Base-by-base conservation (phyloP, 2,329 filamentous ascomycete genomes). In the Monosporascus sp. region DNA sequence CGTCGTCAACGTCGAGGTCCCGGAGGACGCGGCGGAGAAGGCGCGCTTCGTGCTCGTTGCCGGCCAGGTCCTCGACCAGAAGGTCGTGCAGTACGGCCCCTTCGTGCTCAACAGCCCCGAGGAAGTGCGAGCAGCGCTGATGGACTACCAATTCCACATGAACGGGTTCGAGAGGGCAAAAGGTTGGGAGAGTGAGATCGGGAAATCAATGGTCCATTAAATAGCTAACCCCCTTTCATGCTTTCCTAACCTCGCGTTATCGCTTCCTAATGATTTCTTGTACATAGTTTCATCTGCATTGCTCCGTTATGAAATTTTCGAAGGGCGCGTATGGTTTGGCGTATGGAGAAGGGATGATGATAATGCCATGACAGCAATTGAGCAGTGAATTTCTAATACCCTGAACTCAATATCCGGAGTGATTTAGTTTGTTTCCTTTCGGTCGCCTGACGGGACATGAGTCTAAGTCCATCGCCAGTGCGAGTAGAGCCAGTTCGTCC, bases 101-200 rank as follows among this genome's bases (percentile, higher is more conserved):
- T 89, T 89, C 64, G 86, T 89, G 7, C 68, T 87, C 51, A 86
- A 74, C 52, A 78, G 76, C 18, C 74, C 83, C 57, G 81, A 84
- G 53, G 79, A 85, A 58, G 81, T 88, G 7, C 80, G 85, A 55
- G 79, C 88, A 70, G 84, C 86, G 1, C 77, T 89, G 71, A 71
- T 81, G 55, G 86, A 89, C 65, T 89, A 80, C 63, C 82, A 85
- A 65, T 81, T 74, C 37, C 74, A 79, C 45, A 75, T 77, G 24
- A 89, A 89, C 70, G 86, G 86, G 1, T 89, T 89, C 63, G 86
- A 89, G 71, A 75, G 85, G 55, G 85, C 85, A 1, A 77, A 79
- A 56, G 80, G 81, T 17, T 91, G 87, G 87, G 73, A 82, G 64
- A 87, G 84, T 63, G 84, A 90, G 72, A 69, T 69, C 38, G 66